Conservation (phyloP, 352 stramenopile genomes). For the Pythium sukuiense region DNA sequence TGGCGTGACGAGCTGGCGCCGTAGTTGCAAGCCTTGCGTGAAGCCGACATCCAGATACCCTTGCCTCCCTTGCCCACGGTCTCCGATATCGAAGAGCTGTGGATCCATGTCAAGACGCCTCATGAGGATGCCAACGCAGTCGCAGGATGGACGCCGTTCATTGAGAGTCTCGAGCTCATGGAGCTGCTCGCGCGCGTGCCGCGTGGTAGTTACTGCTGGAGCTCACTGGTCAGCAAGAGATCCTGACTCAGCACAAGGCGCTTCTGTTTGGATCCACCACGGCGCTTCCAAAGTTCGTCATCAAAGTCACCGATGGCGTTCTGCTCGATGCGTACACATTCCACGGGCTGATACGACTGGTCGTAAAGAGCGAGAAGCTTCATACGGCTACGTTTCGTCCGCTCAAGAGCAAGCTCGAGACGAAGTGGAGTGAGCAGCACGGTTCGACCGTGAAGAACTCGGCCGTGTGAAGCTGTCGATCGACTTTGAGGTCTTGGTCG, state of each 20-base stretch:
- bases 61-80: neutral
- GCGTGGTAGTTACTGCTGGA: neutral
- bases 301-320: neutral
- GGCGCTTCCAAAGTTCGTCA: neutral
- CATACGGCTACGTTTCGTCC: neutral
- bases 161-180: neutral
- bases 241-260: neutral
- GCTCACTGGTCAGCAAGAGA: neutral
- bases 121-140: neutral
- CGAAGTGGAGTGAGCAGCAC: constrained; percentile 5
- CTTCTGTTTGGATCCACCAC: neutral
- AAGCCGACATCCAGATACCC: neutral
- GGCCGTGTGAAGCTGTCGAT: constrained; percentile 19
- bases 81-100: neutral
- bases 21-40: neutral
- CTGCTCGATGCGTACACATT: constrained; percentile 2
- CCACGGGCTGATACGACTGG: constrained; percentile 8
- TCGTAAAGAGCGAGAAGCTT: constrained; percentile 9
- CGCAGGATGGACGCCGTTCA: neutral
- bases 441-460: constrained; percentile 6
- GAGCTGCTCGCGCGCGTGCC: neutral
- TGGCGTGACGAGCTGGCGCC: neutral
- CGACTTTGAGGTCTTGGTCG: constrained; percentile 8
- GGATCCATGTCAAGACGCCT: neutral
- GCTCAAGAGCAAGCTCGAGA: constrained; percentile 2